These are phyloP conservation scores for Gillenia trifoliata DNA, from an alignment of 306 rosid genomes.

Conservation along the genomic window DNA sequence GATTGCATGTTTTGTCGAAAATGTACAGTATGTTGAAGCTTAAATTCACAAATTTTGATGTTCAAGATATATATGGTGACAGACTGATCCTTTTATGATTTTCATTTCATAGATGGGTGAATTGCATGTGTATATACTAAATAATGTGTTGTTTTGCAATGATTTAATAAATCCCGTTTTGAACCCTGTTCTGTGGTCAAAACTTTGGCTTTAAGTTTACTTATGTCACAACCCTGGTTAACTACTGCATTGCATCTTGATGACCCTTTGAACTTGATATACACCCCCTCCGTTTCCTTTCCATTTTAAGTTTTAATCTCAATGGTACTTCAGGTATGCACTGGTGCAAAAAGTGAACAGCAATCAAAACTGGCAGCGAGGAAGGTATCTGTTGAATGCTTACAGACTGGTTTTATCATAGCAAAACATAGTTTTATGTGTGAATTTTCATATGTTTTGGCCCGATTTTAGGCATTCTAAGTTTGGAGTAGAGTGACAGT, in stretches of 20 bases:
- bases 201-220: not conserved
- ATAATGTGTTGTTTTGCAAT: no score
- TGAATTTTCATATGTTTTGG: not conserved
- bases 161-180: no score
- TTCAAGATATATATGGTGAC: not conserved
- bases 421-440: not conserved
- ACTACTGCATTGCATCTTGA: not conserved
- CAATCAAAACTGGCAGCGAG: constrained; percentile 95
- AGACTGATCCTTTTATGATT: not conserved
- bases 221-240: not conserved
- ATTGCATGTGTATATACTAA: not conserved
- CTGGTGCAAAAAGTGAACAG: constrained; percentile 91
- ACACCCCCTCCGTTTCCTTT: not conserved
- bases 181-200: not conserved
- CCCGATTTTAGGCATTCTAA: not conserved
- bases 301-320: not conserved
- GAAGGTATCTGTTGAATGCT: constrained; percentile 44
- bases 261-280: not conserved
- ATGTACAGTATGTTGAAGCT: not conserved
- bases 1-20: not conserved
- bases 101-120: not conserved
- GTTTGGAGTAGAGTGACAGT: not conserved
- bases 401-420: not conserved
- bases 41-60: not conserved
- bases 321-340: constrained; percentile 54